Base-by-base conservation (phyloP, 2,329 filamentous ascomycete species). In the Fusarium sp. region DNA sequence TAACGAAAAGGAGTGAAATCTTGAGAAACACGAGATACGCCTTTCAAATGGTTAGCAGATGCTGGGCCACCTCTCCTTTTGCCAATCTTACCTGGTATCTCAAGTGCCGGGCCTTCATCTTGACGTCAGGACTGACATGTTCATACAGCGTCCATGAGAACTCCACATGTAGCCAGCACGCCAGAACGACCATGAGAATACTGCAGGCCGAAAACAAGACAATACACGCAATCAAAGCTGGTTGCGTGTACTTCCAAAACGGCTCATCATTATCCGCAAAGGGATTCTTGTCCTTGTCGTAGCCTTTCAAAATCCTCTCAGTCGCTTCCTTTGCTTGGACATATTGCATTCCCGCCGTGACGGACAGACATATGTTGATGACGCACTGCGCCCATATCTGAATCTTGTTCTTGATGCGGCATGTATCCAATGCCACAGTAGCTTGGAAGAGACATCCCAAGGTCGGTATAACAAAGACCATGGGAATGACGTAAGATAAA, bases 341-440 rank as follows among this genome's bases (percentile, higher is more conserved):
- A 14, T 37, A 57, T 14, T 57, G 52, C 52, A 57, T 57, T 8
- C 52, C 52, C n/a, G 52, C 31, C 31, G 52, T 37, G 5, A 57
- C 52, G 11, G 52, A 57, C 4, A 57, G 31, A 2, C 52, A 57
- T 31, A 57, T 24, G 9, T 57, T 57, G 31, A 57, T 57, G 52
- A 57, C 16, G 52, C 52, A 57, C 52, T 57, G 52, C 52, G 31
- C 52, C 52, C 52, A 57, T 22, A 57, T 37, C 52, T 57, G 52
- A 4, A 57, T 57, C 29, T 33, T 57, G 29, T 57, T 57, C 52
- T 57, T 57, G 52, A 57, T 57, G 9, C 52, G 52, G 6, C 52
- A 57, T 24, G 52, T 24, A 37, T 57, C 52, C 3, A 57, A 5
- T 3, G 52, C 31, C 20, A 57, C 52, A 2, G 7, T 24, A 18